phyloP scores from a whole-genome alignment of 2,329 filamentous ascomycete species.

The Paecilomyces dactylethromorphus region DNA sequence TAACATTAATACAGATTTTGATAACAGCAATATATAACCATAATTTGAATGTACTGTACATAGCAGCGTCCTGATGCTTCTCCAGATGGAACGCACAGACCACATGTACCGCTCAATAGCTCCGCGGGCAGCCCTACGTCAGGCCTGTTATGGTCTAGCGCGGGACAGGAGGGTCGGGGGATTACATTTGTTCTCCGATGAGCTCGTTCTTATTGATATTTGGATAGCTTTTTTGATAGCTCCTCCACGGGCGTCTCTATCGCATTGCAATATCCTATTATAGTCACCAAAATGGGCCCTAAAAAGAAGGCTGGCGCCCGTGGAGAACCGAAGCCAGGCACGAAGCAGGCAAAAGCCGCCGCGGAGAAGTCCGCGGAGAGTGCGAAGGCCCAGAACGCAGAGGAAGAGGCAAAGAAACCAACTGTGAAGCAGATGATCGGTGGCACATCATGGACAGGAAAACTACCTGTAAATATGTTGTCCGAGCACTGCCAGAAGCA shows the following conservation, averaged over 20 bases:
- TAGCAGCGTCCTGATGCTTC: too few species aligned
- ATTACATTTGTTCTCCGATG: background rate
- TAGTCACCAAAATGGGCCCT: slow-evolving; percentile 27
- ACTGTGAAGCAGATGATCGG: slow-evolving; percentile 74
- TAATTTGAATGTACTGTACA: too few species aligned
- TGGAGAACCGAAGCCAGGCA: slow-evolving; percentile 33
- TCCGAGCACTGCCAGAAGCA: slow-evolving; percentile 93
- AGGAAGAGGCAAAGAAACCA: slow-evolving; percentile 50
- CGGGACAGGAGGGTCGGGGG: background rate
- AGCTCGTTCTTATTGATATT: background rate
- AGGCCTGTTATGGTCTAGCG: background rate
- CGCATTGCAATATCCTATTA: slow-evolving; percentile 1
- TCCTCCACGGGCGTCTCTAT: slow-evolving; percentile 17
- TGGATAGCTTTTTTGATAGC: background rate
- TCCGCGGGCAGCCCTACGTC: background rate
- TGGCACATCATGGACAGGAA: slow-evolving; percentile 94
- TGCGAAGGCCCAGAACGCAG: slow-evolving; percentile 27
- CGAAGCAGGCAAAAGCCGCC: slow-evolving; percentile 34
- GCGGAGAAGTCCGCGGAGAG: slow-evolving; percentile 24
- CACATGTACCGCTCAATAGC: too few species aligned
- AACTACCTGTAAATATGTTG: slow-evolving; percentile 86
- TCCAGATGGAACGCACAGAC: too few species aligned
- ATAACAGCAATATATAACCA: too few species aligned
- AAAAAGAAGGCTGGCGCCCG: slow-evolving; percentile 35
- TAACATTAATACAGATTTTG: too few species aligned